Percentiles rank a stretch among this genome's conserved stretches.
phyloP scores from a whole-genome alignment of 495 filamentous ascomycete species.

The Neurospora sp. region DNA sequence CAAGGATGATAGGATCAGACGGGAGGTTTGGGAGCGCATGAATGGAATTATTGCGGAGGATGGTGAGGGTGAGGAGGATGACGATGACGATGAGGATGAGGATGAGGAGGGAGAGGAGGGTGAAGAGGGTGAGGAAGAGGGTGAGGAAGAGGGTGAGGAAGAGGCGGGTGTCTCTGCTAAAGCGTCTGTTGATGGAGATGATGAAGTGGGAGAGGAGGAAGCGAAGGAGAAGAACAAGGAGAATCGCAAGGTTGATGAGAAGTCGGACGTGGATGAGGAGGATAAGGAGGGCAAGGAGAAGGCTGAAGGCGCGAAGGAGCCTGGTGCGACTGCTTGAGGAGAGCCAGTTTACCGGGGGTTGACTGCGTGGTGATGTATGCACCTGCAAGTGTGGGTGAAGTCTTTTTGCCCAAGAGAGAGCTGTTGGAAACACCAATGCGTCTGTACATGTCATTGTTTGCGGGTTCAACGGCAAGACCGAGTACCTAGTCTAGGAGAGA shows the following conservation, averaged over 20 bases:
- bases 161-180: background rate
- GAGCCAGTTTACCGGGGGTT: background rate
- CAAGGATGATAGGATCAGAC: constrained; percentile 79
- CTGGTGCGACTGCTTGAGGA: background rate
- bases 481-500: background rate
- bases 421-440: background rate
- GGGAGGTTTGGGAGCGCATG: constrained; percentile 73
- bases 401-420: background rate
- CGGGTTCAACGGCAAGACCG: background rate
- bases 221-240: background rate
- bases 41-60: constrained; percentile 34
- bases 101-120: no score
- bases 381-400: background rate
- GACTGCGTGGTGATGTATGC: background rate
- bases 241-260: background rate
- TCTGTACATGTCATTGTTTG: background rate
- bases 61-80: constrained; percentile 12
- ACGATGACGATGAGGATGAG: background rate
- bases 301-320: background rate
- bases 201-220: background rate
- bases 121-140: background rate
- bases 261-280: background rate
- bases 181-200: background rate
- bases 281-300: background rate
- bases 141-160: background rate